Base-by-base conservation (phyloP, 2,329 filamentous ascomycete species). In the Talaromyces sp. region DNA sequence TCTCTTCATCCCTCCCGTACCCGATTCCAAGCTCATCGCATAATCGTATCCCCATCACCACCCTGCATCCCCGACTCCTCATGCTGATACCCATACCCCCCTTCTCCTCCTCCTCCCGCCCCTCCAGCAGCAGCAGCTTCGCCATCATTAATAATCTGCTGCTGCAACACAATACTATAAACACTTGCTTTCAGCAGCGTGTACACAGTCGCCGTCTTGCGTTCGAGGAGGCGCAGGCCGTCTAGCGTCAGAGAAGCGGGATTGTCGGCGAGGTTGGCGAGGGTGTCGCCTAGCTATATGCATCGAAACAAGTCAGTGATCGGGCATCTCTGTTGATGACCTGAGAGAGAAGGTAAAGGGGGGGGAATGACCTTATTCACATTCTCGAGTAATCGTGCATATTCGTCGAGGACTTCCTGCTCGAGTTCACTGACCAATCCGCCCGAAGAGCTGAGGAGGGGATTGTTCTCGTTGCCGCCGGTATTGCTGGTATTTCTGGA, bases 161-260 rank as follows among this genome's bases (percentile, higher is more conserved):
- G 94, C 85, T 99, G 94, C 82, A 99, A 79, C 68, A 99, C 93
- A 81, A 99, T 99, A 76, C 91, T 96, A 81, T 99, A 99, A 69
- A 99, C 95, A 78, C 94, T 98, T 19, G 95, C 94, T 83, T 99
- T 99, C 75, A 99, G 85, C 75, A 98, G 80, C 68, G 95, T 99
- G 79, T 96, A 98, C 25, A 97, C 94, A 63, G 97, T 83, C 70
- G 92, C 93, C 51, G 94, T 97, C 83, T 98, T 97, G 72, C 95
- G 85, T 83, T 99, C 95, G 63, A 99, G 83, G 51, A 93, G 89
- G 63, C 95, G 85, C 71, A 99, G 83, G 8, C 91, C 90, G 77
- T 99, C 92, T 10, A 82, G 75, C 6, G 90, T 89, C 25, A 92
- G 89, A 0, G 93, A 91, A 86, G 89, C 68, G 91, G 89, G 72